Percentiles rank a stretch among this genome's conserved stretches.
Evolutionary conservation across 2,329 filamentous ascomycete species (phyloP).

Genomic region (Colletotrichum brevisporum): DNA sequence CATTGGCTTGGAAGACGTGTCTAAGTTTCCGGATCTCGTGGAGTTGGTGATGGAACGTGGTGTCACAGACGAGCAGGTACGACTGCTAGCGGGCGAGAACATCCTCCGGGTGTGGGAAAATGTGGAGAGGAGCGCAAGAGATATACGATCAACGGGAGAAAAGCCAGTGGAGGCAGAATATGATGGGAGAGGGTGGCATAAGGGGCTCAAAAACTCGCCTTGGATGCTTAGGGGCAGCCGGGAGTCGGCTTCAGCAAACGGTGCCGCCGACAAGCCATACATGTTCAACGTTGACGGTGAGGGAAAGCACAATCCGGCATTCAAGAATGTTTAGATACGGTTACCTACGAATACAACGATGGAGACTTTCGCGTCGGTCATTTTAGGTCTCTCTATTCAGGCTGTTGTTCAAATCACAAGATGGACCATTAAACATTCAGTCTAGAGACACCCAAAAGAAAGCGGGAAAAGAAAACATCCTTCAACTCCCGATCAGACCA

Average conservation of each 20-base stretch:
- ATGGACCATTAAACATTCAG: too few species aligned
- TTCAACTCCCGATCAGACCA: too few species aligned
- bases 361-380: too few species aligned
- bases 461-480: too few species aligned
- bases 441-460: too few species aligned
- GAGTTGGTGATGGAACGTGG: constrained; percentile 49
- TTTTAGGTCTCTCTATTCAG: too few species aligned
- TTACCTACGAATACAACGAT: too few species aligned
- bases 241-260: constrained; percentile 36
- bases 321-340: constrained; percentile 20
- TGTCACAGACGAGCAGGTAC: constrained; percentile 48
- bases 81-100: constrained; percentile 47
- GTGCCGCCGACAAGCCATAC: constrained; percentile 19
- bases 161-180: constrained; percentile 49
- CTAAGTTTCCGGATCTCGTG: constrained; percentile 52
- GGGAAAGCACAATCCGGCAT: constrained; percentile 29
- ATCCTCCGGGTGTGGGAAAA: constrained; percentile 48
- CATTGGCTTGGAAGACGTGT: constrained; percentile 48
- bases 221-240: constrained; percentile 41
- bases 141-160: constrained; percentile 45
- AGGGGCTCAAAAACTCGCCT: constrained; percentile 8
- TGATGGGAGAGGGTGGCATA: constrained; percentile 46
- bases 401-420: background rate
- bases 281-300: constrained; percentile 38
- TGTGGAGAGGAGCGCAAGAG: constrained; percentile 46